Base-by-base conservation (phyloP, 2,329 filamentous ascomycete species). In the Aspergillus ruber region DNA sequence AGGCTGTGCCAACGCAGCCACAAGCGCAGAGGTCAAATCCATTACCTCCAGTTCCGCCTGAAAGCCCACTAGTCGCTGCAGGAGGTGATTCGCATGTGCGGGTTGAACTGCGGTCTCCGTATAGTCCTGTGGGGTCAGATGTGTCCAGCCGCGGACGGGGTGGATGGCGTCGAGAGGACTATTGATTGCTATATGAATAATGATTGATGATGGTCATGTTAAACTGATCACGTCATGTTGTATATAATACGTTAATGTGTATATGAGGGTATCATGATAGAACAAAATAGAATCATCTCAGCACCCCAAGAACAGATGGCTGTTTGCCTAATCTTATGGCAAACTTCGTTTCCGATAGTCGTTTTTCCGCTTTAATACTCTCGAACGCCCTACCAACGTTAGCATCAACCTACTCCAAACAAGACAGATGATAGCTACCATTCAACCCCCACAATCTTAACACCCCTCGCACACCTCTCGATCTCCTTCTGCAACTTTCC, bases 401-500 rank as follows among this genome's bases (percentile, higher is more conserved):
- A 64, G 51, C 45, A 27, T 7, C 7, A 42, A 44, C 27, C n/a
- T 18, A 45, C 17, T 45, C 44, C 46, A 49, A 50, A 38, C 51
- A 45, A 45, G 46, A 42, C 44, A 49, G 27, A 13, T 42, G 8
- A 32, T 46, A 72, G 75, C 59, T 63, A 86, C 88, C 90, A 96
- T 58, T 94, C 85, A 21, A 84, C 87, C 44, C 78, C 81, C 46
- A 96, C 85, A 66, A 86, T 91, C 70, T 84, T 90, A 44, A 95
- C 76, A 21, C 79, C 81, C 53, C 80, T 82, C 9, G 84, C 76
- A 3, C 82, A 73, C 47, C 78, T 78, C 21, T 73, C 68, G 47
- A 94, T 85, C 71, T 95, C 90, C 65, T 81, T 87, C 57, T 95
- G 85, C 43, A 94, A 71, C 72, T 96, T 96, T 25, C 77, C 77